These are phyloP conservation scores for Sporothrix brunneoviolacea DNA, from an alignment of 2,329 filamentous ascomycete species.

Conservation along the genomic window DNA sequence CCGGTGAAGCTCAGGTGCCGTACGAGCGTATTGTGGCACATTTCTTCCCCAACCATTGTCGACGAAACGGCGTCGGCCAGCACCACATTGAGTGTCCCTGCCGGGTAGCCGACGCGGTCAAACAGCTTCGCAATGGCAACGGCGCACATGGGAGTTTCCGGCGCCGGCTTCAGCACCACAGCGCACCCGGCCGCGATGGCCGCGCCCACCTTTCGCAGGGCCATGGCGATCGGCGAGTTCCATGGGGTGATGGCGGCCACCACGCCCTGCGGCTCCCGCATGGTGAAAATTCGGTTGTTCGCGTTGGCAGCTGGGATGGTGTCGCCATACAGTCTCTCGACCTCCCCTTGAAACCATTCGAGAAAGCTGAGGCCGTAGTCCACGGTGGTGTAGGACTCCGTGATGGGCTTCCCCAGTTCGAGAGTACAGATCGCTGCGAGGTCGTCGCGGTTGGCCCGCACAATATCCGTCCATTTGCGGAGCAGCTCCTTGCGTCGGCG, in stretches of 20 bases:
- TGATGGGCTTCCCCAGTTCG: conserved; percentile 81
- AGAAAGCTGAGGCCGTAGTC: conserved; percentile 68
- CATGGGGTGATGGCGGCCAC: conserved; percentile 78
- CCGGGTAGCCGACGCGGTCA: conserved; percentile 64
- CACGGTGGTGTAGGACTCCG: conserved; percentile 66
- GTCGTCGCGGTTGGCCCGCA: conserved; percentile 72
- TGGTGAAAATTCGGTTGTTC: conserved; percentile 69
- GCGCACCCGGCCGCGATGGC: conserved; percentile 65
- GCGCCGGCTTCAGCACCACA: conserved; percentile 65
- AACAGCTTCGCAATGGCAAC: conserved; percentile 64
- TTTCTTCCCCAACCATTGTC: conserved; percentile 33
- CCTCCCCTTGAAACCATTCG: conserved; percentile 77
- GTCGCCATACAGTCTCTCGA: conserved; percentile 65
- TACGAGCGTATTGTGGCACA: conserved; percentile 36
- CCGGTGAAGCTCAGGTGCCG: conserved; percentile 71
- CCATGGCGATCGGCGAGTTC: conserved; percentile 71
- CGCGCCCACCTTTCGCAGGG: conserved; percentile 27
- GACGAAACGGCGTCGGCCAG: conserved; percentile 38
- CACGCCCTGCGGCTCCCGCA: conserved; percentile 79
- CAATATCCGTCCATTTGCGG: conserved; percentile 73
- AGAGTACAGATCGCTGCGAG: conserved; percentile 75
- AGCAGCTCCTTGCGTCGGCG: conserved; percentile 68
- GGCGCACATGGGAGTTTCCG: conserved; percentile 66
- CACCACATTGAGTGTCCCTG: conserved; percentile 55
- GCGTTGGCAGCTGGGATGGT: conserved; percentile 65